These are phyloP conservation scores for Sabuloglossum arenarium DNA, from an alignment of 495 filamentous ascomycete species.

Conservation along the genomic window DNA sequence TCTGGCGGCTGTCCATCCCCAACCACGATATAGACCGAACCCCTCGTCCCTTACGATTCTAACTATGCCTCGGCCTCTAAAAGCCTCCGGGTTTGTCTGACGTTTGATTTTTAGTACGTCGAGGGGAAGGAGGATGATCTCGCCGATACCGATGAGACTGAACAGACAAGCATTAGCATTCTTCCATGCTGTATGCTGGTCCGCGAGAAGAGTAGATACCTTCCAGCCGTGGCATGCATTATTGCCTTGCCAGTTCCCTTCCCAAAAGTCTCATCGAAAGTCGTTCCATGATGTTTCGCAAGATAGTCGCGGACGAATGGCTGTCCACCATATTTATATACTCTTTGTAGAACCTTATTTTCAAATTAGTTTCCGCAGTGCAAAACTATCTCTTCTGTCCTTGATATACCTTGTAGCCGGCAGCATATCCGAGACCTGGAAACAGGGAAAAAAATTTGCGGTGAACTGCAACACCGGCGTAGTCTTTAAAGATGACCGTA, in stretches of 20 bases:
- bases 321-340: conserved; percentile 99
- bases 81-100: conserved; percentile 97
- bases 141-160: conserved; percentile 87
- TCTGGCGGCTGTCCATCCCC: conserved; percentile 91
- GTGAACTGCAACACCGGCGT: conserved; percentile 42
- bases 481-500: conserved; percentile 82
- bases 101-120: conserved; percentile 99
- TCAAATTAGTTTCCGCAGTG: not conserved
- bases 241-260: conserved; percentile 96
- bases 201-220: conserved; percentile 24
- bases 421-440: conserved; percentile 89
- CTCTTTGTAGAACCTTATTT: conserved; percentile 57
- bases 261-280: conserved; percentile 79
- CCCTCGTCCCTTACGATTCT: conserved; percentile 85
- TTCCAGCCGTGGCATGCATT: conserved; percentile 90
- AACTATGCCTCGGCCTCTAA: conserved; percentile 80
- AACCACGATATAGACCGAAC: conserved; percentile 86
- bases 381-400: not conserved
- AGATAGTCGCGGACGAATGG: conserved; percentile 88
- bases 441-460: conserved; percentile 90
- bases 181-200: not conserved
- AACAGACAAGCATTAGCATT: not conserved
- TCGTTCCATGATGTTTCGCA: conserved; percentile 51
- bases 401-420: conserved; percentile 72
- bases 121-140: conserved; percentile 84